Evolutionary conservation across 2,329 filamentous ascomycete genomes (phyloP), one percentile per base, ranked within the genome.

Genomic region (Claviceps quebecensis): DNA sequence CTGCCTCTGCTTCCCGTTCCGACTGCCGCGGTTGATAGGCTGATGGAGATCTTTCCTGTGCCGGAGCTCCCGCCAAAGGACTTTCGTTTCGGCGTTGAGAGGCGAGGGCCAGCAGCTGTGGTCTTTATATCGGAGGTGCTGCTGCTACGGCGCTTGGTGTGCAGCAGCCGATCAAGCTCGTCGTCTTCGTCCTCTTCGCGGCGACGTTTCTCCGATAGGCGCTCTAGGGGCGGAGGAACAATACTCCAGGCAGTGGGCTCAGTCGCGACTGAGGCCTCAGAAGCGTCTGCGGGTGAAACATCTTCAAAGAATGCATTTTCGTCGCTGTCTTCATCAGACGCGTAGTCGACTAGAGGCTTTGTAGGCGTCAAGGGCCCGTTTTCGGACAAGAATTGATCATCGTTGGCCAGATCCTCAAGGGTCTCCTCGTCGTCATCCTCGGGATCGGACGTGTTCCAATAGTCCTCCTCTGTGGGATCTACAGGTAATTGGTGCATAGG

Each of bases 161-260:
- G 71, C 56, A 87, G 81, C 59, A 96, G 75, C 67, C 93, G 95
- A 51, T 83, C 82, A n/a, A 97, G 70, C 61, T 91, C 87, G 57
- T 96, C 90, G 45, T 96, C 91, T n/a, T 71, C 68, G 55, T 95
- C 88, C 52, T 96, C 91, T 63, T 95, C 90, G 59, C 93, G 80
- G 47, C 91, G 80, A 47, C 91, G 84, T 68, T 97, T 97, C 65
- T 95, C 87, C 0, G 88, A 85, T 17, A 95, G 69, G 50, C 87
- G 78, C 66, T 95, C 88, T 0, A 83, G 85, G 3, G 84, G 83
- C 0, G 83, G 80, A 23, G 68, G 59, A 5, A 62, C 47, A 37
- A 56, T 22, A 16, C 52, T n/a, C 36, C 51, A 29, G 23, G 47
- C 26, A 11, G 55, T 53, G 19, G 52, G 55, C n/a, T 55, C 61